Conservation (phyloP, 1,284 basidiomycete species). For the Pseudozyma hubeiensis region DNA sequence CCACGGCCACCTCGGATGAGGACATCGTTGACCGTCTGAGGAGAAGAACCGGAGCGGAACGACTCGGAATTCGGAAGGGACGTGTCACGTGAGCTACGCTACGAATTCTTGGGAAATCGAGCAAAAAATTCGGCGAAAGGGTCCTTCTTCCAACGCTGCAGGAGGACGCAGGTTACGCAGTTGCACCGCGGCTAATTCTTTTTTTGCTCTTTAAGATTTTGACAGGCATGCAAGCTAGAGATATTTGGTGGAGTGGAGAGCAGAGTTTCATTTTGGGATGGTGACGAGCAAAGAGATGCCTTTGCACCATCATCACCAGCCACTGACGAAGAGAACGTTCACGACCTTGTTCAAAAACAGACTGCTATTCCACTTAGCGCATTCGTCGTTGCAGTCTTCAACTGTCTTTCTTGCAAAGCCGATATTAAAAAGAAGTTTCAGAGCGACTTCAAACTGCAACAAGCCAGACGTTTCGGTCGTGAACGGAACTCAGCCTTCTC, state of each 20-base stretch:
- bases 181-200: background rate
- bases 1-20: background rate
- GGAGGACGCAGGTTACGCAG: background rate
- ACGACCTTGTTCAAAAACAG: too few species aligned
- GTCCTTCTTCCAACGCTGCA: background rate
- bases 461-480: too few species aligned
- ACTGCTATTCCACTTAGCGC: too few species aligned
- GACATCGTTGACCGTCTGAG: background rate
- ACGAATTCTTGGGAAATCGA: background rate
- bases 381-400: too few species aligned
- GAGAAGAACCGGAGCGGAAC: background rate
- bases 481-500: too few species aligned
- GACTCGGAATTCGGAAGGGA: conserved; percentile 16
- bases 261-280: too few species aligned
- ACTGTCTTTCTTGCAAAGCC: too few species aligned
- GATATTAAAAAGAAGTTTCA: too few species aligned
- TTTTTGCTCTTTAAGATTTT: background rate
- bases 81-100: conserved; percentile 12
- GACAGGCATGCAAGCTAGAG: background rate
- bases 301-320: too few species aligned
- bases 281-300: too few species aligned
- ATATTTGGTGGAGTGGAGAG: background rate
- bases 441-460: too few species aligned
- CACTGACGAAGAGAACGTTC: too few species aligned
- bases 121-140: conserved; percentile 1